phyloP scores from a whole-genome alignment of 2,329 filamentous ascomycete genomes.

The Corynespora cassiicola region DNA sequence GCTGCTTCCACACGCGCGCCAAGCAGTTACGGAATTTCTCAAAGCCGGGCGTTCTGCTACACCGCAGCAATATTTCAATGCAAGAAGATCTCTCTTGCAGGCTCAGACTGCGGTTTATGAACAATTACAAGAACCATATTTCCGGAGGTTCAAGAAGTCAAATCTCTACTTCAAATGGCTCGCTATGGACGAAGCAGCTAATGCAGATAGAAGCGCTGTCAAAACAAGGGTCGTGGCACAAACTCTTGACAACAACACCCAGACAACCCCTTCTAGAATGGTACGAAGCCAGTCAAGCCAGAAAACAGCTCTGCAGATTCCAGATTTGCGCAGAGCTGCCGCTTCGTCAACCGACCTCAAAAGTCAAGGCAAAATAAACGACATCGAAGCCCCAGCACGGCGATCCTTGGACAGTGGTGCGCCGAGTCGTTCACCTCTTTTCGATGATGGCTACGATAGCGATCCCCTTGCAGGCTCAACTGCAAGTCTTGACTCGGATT shows the following conservation, averaged over 20 bases:
- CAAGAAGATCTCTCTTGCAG: conserved; percentile 79
- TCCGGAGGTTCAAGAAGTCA: conserved; percentile 86
- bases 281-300: conserved; percentile 56
- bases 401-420: conserved; percentile 74
- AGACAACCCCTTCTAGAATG: conserved; percentile 44
- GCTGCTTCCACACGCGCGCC: conserved; percentile 72
- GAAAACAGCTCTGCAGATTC: conserved; percentile 45
- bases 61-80: conserved; percentile 80
- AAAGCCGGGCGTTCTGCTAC: conserved; percentile 78
- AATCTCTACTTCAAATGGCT: conserved; percentile 97
- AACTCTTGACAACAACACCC: conserved; percentile 33
- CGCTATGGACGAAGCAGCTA: conserved; percentile 75
- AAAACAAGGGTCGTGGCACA: conserved; percentile 34
- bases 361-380: conserved; percentile 52
- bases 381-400: conserved; percentile 58
- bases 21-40: conserved; percentile 78
- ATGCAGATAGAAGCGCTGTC: conserved; percentile 34
- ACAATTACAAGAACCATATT: conserved; percentile 81
- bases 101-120: conserved; percentile 85
- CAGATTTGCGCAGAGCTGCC: conserved; percentile 65
- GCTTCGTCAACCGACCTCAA: conserved; percentile 68
- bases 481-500: conserved; percentile 78
- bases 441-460: conserved; percentile 80
- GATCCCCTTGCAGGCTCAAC: conserved; percentile 79
- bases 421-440: conserved; percentile 62